phyloP scores from a whole-genome alignment of 2,329 filamentous ascomycete genomes.

The Phialocephala sp. region DNA sequence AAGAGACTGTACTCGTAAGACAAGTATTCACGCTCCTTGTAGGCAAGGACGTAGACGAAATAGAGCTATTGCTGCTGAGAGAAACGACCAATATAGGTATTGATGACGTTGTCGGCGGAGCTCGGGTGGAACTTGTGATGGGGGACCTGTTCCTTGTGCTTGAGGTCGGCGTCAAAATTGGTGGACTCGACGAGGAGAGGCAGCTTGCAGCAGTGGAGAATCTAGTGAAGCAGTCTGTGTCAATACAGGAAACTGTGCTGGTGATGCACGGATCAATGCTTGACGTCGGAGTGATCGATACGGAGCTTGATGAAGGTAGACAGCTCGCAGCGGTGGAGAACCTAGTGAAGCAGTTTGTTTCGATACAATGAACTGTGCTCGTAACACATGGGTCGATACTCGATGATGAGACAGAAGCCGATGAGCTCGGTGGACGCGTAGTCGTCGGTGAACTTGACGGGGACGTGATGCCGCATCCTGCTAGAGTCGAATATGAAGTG shows the following conservation, averaged over 20 bases:
- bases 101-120: too few relatives aligned
- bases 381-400: neutral
- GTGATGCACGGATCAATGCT: conserved; percentile 2
- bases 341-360: neutral
- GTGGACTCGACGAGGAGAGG: conserved; percentile 10
- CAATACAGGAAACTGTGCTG: neutral
- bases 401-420: neutral
- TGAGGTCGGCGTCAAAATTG: neutral
- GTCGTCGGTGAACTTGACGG: conserved; percentile 2
- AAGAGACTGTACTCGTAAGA: neutral
- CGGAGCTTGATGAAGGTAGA: neutral
- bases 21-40: conserved; percentile 5
- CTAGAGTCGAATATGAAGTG: neutral
- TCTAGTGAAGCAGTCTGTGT: conserved; percentile 2
- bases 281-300: neutral
- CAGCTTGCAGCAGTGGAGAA: conserved; percentile 10
- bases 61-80: too few relatives aligned
- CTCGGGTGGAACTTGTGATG: too few relatives aligned
- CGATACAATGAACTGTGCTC: neutral
- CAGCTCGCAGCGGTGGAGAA: neutral
- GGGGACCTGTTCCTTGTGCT: neutral
- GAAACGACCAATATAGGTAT: too few relatives aligned
- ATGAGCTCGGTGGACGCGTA: neutral
- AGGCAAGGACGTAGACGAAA: too few relatives aligned
- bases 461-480: neutral